Conservation (phyloP, 1,139 yeast genomes). For the Geotrichum aggregatum region DNA sequence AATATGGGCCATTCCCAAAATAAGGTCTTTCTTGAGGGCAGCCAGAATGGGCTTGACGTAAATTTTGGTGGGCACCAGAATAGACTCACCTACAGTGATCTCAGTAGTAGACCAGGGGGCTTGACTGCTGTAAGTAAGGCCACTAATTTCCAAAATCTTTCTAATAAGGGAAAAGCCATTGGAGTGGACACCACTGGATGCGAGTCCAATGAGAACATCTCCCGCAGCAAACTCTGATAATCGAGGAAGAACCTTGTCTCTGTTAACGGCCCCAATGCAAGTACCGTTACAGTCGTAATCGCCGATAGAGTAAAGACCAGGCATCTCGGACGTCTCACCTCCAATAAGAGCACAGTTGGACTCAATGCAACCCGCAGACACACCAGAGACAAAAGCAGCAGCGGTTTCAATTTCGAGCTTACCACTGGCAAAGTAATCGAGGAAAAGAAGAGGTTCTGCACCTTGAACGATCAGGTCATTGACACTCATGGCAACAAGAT, state of each 20-base stretch:
- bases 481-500: conserved; percentile 97
- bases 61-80: conserved; percentile 85
- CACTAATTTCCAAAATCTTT: conserved; percentile 76
- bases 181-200: conserved; percentile 91
- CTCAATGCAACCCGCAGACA: conserved; percentile 90
- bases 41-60: conserved; percentile 88
- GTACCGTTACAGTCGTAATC: conserved; percentile 99
- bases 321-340: conserved; percentile 99
- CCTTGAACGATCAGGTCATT: conserved; percentile 97
- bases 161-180: conserved; percentile 97
- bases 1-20: conserved; percentile 90
- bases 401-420: conserved; percentile 81
- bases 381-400: conserved; percentile 87
- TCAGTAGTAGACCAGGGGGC: conserved; percentile 83
- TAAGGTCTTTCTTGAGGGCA: conserved; percentile 59
- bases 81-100: conserved; percentile 75
- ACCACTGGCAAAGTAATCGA: conserved; percentile 96
- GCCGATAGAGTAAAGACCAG: conserved; percentile 92
- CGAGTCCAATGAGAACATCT: conserved; percentile 78
- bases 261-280: conserved; percentile 96
- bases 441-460: conserved; percentile 92
- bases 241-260: conserved; percentile 69
- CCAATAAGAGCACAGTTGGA: conserved; percentile 98
- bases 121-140: conserved; percentile 58
- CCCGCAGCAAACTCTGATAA: conserved; percentile 65